Evolutionary conservation across 1,139 yeast genomes (phyloP).

Genomic region (Schizosaccharomyces versatilis): DNA sequence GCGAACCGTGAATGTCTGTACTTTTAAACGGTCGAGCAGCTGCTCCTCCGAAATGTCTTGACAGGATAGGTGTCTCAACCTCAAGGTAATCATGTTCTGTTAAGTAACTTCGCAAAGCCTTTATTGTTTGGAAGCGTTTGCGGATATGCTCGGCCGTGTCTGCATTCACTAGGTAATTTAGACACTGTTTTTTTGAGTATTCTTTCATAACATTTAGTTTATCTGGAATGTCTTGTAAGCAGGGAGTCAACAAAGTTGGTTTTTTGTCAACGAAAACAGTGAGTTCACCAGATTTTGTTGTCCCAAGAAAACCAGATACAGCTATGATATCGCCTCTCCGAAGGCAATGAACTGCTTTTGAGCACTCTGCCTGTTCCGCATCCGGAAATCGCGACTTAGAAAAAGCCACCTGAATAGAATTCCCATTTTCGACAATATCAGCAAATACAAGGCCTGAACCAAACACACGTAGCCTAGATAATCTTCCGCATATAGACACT

Average conservation of each 20-base stretch:
- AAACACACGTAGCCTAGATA: not conserved
- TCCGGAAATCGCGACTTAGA: not conserved
- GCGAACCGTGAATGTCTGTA: constrained; percentile 61
- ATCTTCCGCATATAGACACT: not conserved
- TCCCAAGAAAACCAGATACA: constrained; percentile 46
- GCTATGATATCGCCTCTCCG: constrained; percentile 52
- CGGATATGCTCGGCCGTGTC: constrained; percentile 29
- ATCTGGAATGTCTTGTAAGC: constrained; percentile 52
- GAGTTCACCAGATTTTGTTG: constrained; percentile 56
- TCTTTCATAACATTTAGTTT: constrained; percentile 32
- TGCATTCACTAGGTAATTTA: constrained; percentile 47
- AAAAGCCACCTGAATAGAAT: not conserved
- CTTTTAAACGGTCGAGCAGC: constrained; percentile 94
- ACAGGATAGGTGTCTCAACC: constrained; percentile 83
- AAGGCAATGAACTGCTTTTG: constrained; percentile 16
- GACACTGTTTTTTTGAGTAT: constrained; percentile 45
- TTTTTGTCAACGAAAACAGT: constrained; percentile 39
- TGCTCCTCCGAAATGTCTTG: constrained; percentile 97
- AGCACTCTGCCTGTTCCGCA: no score
- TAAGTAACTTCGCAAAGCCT: constrained; percentile 36
- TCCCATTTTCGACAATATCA: not conserved
- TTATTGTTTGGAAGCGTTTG: constrained; percentile 33
- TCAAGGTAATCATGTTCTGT: constrained; percentile 41
- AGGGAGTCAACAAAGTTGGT: constrained; percentile 38
- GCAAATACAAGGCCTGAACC: not conserved